Evolutionary conservation across 2,329 filamentous ascomycete species (phyloP).

Genomic region (Gaeumannomyces sp.): DNA sequence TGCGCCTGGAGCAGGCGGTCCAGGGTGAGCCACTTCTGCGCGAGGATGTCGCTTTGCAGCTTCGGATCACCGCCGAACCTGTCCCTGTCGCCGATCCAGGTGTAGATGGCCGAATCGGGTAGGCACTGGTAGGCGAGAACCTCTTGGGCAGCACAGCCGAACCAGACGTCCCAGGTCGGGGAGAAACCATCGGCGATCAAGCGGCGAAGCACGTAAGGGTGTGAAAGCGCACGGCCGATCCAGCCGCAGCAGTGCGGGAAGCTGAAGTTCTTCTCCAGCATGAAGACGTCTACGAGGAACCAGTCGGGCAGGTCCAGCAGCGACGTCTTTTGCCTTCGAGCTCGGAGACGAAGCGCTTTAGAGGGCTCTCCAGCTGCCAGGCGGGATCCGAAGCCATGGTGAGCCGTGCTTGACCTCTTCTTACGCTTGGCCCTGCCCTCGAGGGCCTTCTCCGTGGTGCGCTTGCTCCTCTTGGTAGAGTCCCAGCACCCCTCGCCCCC

Average conservation of each 20-base stretch:
- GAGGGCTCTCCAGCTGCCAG: not conserved
- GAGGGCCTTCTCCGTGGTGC: not conserved
- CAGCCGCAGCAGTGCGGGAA: constrained; percentile 38
- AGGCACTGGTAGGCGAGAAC: constrained; percentile 12
- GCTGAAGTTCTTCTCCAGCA: constrained; percentile 42
- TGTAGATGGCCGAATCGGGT: not conserved
- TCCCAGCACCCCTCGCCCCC: not conserved
- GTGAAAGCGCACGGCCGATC: constrained; percentile 42
- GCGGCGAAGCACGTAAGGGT: constrained; percentile 24
- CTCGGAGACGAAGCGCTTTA: not conserved
- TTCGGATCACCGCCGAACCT: constrained; percentile 30
- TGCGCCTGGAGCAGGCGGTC: constrained; percentile 16
- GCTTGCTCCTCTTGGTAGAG: not conserved
- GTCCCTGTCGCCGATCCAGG: constrained; percentile 12
- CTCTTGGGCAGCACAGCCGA: constrained; percentile 18
- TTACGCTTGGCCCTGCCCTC: not conserved
- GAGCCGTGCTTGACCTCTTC: not conserved
- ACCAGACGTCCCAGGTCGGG: constrained; percentile 33
- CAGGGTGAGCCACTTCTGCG: constrained; percentile 14
- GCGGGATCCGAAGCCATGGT: not conserved
- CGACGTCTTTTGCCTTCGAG: constrained; percentile 17
- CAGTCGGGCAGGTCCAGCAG: constrained; percentile 41
- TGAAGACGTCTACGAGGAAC: constrained; percentile 46
- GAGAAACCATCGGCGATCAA: constrained; percentile 31
- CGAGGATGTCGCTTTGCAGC: constrained; percentile 28